phyloP scores from a whole-genome alignment of 139 green algal genomes.

The Chlorella sp. region DNA sequence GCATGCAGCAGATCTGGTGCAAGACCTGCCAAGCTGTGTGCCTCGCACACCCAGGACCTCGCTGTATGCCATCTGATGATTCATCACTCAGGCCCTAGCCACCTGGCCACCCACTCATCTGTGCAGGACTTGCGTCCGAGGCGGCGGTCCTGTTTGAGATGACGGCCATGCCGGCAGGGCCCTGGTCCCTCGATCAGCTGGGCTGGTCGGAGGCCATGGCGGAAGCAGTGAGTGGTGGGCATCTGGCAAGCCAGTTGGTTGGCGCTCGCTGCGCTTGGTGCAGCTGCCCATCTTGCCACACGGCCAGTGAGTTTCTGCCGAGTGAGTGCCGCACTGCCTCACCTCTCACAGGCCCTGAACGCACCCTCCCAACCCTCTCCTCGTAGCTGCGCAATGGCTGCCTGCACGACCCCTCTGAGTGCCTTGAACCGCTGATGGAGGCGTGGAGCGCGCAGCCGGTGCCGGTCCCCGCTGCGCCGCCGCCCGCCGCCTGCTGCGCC shows the following conservation, averaged over 20 bases:
- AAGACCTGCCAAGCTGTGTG: too few species aligned
- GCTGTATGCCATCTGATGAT: too few species aligned
- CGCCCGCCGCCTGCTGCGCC: constrained; percentile 3
- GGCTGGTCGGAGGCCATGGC: constrained; percentile 16
- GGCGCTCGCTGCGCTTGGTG: too few species aligned
- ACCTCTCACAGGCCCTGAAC: too few species aligned
- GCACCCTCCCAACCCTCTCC: too few species aligned
- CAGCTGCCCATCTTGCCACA: too few species aligned
- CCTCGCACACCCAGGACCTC: too few species aligned
- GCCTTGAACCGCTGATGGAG: constrained; percentile 7
- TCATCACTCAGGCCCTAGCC: too few species aligned
- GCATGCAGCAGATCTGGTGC: too few species aligned
- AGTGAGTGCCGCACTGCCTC: too few species aligned
- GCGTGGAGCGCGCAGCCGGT: neutral
- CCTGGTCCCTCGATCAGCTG: constrained; percentile 20
- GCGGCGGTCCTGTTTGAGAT: constrained; percentile 3
- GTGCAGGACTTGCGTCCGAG: neutral
- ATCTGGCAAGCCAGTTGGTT: too few species aligned
- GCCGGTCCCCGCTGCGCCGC: neutral
- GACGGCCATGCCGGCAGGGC: neutral
- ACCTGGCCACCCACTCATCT: neutral
- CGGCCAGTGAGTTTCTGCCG: too few species aligned
- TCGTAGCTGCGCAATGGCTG: neutral
- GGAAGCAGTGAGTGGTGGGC: constrained; percentile 9
- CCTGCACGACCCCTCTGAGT: neutral